Percentiles rank a stretch among this genome's conserved stretches.
Conservation (phyloP, 2,329 filamentous ascomycete genomes). For the Geosmithia flava region DNA sequence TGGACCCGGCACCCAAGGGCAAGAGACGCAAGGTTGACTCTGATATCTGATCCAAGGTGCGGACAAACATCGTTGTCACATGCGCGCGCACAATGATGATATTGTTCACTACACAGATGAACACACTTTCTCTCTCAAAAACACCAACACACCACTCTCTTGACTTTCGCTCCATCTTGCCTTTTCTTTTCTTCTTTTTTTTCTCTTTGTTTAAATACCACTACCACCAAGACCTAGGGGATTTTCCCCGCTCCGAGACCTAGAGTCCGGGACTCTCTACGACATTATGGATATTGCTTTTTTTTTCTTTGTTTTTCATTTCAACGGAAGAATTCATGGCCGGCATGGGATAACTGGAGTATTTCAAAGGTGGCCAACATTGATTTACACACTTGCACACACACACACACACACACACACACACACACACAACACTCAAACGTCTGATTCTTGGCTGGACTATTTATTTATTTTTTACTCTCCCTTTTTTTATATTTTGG, state of each 20-base stretch:
- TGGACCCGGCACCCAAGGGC: slow-evolving; percentile 82
- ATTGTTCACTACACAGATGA: neutral
- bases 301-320: neutral
- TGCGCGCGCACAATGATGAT: neutral
- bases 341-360: neutral
- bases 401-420: neutral
- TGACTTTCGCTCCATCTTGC: neutral
- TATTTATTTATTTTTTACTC: neutral
- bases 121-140: no score
- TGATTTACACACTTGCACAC: neutral
- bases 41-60: slow-evolving; percentile 1
- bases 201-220: neutral
- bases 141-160: neutral
- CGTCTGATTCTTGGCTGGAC: neutral
- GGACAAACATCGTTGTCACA: neutral
- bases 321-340: slow-evolving; percentile 1
- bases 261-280: neutral
- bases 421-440: neutral
- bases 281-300: slow-evolving; percentile 1
- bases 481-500: neutral
- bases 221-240: neutral
- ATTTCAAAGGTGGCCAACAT: neutral
- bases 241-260: neutral
- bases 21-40: slow-evolving; percentile 68
- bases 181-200: neutral